Evolutionary conservation across 1,284 basidiomycete genomes (phyloP), one percentile per base, ranked within the genome.

Genomic region (Austroboletus novae-zelandiae): DNA sequence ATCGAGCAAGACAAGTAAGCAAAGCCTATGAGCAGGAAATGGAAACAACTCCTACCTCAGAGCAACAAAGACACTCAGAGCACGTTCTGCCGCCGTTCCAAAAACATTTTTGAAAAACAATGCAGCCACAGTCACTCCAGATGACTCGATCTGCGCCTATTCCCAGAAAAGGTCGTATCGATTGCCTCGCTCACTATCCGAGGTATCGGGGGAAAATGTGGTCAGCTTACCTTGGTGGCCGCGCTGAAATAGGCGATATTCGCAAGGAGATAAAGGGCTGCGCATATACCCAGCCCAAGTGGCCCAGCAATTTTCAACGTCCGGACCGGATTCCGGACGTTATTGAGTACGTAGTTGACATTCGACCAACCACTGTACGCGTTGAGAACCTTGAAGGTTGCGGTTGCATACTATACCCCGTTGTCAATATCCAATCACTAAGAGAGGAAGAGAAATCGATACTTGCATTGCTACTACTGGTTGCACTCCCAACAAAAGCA

Each of bases 271-370:
- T 82, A 83, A 10, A 81, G 61, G 3, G 69, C 48, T 0, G 78
- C 69, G 29, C 77, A 76, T 15, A 77, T 70, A 4, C 71, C 66
- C 10, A 81, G 57, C 3, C 78, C 81, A 8, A 82, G 69, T 0
- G 78, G 78, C 8, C 79, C 81, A 0, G 80, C 77, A 14, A 79
- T 75, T 57, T 76, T 77, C 43, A 84, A 69, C 1, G 80, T 83
- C n/a, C 74, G 69, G 1, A 79, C 66, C 0, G 76, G 78, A 53
- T 79, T 59, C 40, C 70, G 72, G 34, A 84, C 77, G 13, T 84
- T 80, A 54, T 80, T 79, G 45, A 81, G 60, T 1, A 81, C 76
- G 40, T 78, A 79, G 54, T 81, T 79, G 42, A 74, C 69, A 37
- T 75, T 75, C 0, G 71, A 73, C 75, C 81, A 77, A 18, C 84